phyloP scores from a whole-genome alignment of 768 basidiomycete genomes.

The Boletus vinaceobasis region DNA sequence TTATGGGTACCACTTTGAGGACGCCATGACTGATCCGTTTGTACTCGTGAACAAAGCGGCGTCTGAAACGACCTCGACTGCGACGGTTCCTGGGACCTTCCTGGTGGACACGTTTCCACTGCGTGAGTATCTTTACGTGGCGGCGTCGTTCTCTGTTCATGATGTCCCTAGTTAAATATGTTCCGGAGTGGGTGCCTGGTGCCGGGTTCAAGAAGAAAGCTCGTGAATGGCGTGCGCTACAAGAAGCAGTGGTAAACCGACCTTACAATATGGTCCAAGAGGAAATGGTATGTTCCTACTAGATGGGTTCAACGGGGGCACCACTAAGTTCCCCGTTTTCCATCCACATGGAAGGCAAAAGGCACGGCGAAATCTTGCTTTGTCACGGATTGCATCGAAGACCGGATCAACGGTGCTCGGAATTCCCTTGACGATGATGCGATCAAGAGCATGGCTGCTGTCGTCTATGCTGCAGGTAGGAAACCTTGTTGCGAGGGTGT shows the following conservation, averaged over 20 bases:
- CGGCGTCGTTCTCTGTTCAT: neutral
- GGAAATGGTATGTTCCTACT: neutral
- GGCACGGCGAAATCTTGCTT: conserved; percentile 1
- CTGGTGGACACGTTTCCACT: conserved; percentile 2
- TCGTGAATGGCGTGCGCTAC: conserved; percentile 4
- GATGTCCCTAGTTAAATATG: neutral
- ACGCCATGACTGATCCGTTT: conserved; percentile 3
- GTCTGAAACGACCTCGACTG: conserved; percentile 1
- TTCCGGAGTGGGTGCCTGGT: conserved; percentile 3
- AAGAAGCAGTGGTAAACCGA: conserved; percentile 1
- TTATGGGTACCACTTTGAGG: conserved; percentile 1
- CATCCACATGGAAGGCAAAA: neutral
- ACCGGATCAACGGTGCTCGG: neutral
- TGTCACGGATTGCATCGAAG: conserved; percentile 4
- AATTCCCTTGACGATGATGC: neutral
- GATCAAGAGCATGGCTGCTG: conserved; percentile 6
- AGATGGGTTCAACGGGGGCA: no score
- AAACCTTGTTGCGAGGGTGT: no score
- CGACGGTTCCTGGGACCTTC: conserved; percentile 3
- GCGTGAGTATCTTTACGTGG: neutral
- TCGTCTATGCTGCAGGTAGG: conserved; percentile 4
- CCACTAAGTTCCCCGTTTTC: neutral
- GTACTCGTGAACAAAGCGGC: conserved; percentile 5
- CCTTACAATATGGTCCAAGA: conserved; percentile 2
- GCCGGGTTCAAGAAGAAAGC: conserved; percentile 2